Conservation (phyloP, 257 asterid species). For the Paulownia fortunei region DNA sequence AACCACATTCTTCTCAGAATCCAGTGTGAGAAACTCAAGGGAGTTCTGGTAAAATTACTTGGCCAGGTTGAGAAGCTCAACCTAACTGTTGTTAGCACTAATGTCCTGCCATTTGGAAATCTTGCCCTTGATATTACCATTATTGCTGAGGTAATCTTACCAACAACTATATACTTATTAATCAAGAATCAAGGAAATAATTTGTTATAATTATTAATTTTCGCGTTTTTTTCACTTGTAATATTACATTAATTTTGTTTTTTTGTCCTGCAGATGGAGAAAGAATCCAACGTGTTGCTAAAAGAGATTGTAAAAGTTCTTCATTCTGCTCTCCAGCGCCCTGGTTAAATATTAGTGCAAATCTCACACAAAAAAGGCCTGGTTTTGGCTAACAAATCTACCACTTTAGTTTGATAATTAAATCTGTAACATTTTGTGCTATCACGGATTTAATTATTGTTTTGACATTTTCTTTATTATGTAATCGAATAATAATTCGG, state of each 20-base stretch:
- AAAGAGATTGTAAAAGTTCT: constrained; percentile 2
- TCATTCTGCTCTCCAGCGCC: background rate
- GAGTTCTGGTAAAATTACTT: constrained; percentile 20
- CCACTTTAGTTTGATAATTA: no score
- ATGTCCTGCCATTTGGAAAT: constrained; percentile 31
- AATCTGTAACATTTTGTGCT: no score
- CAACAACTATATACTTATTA: background rate
- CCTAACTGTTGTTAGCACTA: constrained; percentile 23
- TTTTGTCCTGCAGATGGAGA: constrained; percentile 16
- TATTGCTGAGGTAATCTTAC: constrained; percentile 30
- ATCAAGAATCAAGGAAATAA: background rate
- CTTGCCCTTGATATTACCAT: constrained; percentile 26
- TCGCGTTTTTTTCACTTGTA: background rate
- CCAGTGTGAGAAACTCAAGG: constrained; percentile 29
- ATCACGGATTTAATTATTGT: no score
- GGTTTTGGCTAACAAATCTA: no score
- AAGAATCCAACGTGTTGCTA: constrained; percentile 11
- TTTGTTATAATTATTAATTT: background rate
- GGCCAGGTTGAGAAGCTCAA: constrained; percentile 31
- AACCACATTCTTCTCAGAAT: constrained; percentile 33
- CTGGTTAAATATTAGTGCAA: background rate
- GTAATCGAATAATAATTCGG: no score
- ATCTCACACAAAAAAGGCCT: no score
- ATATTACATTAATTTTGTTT: background rate
- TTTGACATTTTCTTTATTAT: no score